Evolutionary conservation across 192 early-diverging fungal species (phyloP), one percentile per base, ranked within the genome.

Genomic region (Gorgonomyces haynaldii): DNA sequence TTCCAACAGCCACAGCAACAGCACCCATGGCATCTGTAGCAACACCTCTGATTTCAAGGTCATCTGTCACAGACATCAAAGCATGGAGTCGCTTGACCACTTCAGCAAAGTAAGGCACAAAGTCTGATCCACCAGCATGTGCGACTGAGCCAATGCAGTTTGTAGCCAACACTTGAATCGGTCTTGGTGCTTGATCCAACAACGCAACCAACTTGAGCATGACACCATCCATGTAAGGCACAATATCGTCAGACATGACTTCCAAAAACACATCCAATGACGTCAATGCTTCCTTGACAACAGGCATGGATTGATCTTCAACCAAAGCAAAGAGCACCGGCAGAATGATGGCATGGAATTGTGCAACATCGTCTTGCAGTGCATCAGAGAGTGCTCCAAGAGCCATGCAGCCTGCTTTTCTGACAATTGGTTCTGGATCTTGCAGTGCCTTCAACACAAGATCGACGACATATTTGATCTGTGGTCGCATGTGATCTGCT

Each of bases 201-300:
- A 92, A 69, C 29, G 70, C 62, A 8, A 87, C 57, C 26, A 94
- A 65, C 53, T 81, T 86, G 51, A 84, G 73, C 84, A 91, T 88
- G 13, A 94, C 52, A 41, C 71, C 69, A 16, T 84, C 83, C 21
- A 92, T 69, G 38, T 95, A 95, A 37, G 67, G 80, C 12, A 85
- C 38, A 54, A 91, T 82, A 20, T 82, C 81, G 16, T 81, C 77
- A 7, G 81, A 85, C 46, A 95, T 59, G 29, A 84, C 83, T 58
- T 89, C 89, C 4, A 92, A 60, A 40, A 95, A 87, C n/a, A 82
- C 80, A 53, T 95, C 89, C 45, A 95, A 62, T 26, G 91, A 83
- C 45, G 81, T 85, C 42, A 80, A 75, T 6, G 91, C 83, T 31
- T 87, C 76, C 60, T 79, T 81, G 46, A 85, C 76, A 47, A 87